These are phyloP conservation scores for Crucihimalaya himalaica DNA, from an alignment of 345 rosid species.

Conservation along the genomic window DNA sequence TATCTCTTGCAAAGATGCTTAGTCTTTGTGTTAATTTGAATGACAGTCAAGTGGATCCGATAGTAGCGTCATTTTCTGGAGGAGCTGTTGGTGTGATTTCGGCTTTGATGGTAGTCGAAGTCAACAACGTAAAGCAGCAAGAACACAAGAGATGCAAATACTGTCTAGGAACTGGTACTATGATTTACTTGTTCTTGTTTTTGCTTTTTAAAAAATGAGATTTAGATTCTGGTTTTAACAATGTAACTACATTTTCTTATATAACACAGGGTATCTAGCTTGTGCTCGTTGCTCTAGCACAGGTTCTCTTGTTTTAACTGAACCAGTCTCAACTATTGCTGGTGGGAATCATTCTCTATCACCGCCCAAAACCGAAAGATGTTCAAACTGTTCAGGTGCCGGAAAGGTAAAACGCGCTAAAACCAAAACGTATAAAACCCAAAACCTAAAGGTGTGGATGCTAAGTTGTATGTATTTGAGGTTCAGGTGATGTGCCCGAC, in stretches of 20 bases:
- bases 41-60: conserved; percentile 88
- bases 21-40: conserved; percentile 29
- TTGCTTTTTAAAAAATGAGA: not conserved
- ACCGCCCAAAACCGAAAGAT: conserved; percentile 76
- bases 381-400: conserved; percentile 92
- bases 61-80: conserved; percentile 97
- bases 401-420: conserved; percentile 63
- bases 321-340: conserved; percentile 64
- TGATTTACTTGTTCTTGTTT: not conserved
- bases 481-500: conserved; percentile 97
- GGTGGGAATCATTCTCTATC: conserved; percentile 55
- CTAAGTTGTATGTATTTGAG: conserved; percentile 22
- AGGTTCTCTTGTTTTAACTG: conserved; percentile 68
- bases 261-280: conserved; percentile 82
- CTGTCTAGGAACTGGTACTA: conserved; percentile 91
- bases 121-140: conserved; percentile 94
- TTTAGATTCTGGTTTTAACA: not conserved
- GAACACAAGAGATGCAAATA: conserved; percentile 97
- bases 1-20: conserved; percentile 1
- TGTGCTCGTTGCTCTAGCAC: conserved; percentile 94
- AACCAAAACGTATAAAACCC: conserved; percentile 1
- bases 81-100: conserved; percentile 99
- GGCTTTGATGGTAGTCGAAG: conserved; percentile 94
- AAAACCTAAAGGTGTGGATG: conserved; percentile 6
- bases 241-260: not conserved